A percentile compares a stretch with the other conserved stretches of the same genome.
Conservation (phyloP, 176 grass and related monocot genomes). For the Elymus sibiricus region DNA sequence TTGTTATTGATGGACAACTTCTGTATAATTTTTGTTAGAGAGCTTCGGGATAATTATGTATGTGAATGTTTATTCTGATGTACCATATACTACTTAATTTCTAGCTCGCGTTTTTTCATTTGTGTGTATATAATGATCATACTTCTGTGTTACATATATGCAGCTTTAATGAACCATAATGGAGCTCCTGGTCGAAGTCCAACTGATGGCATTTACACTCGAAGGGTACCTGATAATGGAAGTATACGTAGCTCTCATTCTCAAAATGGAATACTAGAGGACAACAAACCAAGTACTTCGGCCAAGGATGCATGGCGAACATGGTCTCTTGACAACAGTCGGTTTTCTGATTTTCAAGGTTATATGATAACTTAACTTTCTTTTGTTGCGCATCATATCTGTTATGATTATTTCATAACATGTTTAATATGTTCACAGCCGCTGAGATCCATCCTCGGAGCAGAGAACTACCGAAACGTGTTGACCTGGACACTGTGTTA, state of each 20-base stretch:
- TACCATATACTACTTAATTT: background rate
- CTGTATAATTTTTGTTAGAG: background rate
- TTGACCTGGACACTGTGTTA: conserved; percentile 17
- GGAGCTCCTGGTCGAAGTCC: background rate
- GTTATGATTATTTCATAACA: conserved; percentile 32
- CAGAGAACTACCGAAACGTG: conserved; percentile 12
- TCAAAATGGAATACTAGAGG: conserved; percentile 38
- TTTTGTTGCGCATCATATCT: conserved; percentile 9
- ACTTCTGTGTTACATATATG: conserved; percentile 16
- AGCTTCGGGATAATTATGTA: background rate
- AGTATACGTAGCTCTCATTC: conserved; percentile 30
- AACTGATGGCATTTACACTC: conserved; percentile 15
- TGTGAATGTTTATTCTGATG: background rate
- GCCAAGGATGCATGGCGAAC: conserved; percentile 48
- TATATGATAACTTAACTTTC: conserved; percentile 16
- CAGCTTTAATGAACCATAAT: conserved; percentile 27
- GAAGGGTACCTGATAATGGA: conserved; percentile 9
- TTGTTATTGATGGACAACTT: background rate
- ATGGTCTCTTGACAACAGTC: conserved; percentile 46
- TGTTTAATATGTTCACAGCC: conserved; percentile 38
- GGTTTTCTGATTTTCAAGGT: conserved; percentile 67
- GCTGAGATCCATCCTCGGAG: conserved; percentile 51
- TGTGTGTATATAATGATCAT: background rate
- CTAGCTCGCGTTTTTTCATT: background rate
- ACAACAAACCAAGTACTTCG: conserved; percentile 31